These are phyloP conservation scores for Emergomyces africanus DNA, from an alignment of 2,329 filamentous ascomycete species.

Conservation along the genomic window DNA sequence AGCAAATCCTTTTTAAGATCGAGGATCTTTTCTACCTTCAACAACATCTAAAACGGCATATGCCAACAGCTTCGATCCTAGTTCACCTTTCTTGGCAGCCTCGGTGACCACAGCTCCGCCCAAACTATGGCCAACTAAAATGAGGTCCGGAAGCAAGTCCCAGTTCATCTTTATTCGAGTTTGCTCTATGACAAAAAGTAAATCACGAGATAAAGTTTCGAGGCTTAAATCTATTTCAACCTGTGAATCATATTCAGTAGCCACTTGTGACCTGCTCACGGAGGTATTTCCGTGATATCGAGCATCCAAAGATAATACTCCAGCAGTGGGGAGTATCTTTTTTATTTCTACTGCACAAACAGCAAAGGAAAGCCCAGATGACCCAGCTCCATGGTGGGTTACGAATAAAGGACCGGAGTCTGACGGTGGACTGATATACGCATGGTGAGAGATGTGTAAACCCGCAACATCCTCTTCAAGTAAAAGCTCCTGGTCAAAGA, in stretches of 20 bases:
- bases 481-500: constrained; percentile 79
- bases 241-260: constrained; percentile 17
- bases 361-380: constrained; percentile 85
- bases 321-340: constrained; percentile 63
- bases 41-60: constrained; percentile 92
- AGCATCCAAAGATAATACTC: constrained; percentile 74
- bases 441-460: constrained; percentile 56
- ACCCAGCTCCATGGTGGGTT: constrained; percentile 88
- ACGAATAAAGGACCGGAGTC: constrained; percentile 72
- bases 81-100: constrained; percentile 53
- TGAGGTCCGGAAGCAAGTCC: constrained; percentile 56
- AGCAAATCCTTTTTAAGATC: background rate
- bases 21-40: constrained; percentile 42
- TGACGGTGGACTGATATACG: constrained; percentile 69
- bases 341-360: constrained; percentile 65
- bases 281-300: constrained; percentile 68
- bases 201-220: constrained; percentile 57
- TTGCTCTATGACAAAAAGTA: constrained; percentile 55
- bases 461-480: constrained; percentile 35
- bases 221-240: constrained; percentile 55
- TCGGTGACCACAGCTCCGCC: constrained; percentile 86
- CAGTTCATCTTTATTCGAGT: constrained; percentile 59
- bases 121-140: constrained; percentile 84
- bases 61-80: constrained; percentile 60
- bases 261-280: constrained; percentile 16